Evolutionary conservation across 2,329 filamentous ascomycete species (phyloP).

Genomic region (Leptosphaerulina australis): DNA sequence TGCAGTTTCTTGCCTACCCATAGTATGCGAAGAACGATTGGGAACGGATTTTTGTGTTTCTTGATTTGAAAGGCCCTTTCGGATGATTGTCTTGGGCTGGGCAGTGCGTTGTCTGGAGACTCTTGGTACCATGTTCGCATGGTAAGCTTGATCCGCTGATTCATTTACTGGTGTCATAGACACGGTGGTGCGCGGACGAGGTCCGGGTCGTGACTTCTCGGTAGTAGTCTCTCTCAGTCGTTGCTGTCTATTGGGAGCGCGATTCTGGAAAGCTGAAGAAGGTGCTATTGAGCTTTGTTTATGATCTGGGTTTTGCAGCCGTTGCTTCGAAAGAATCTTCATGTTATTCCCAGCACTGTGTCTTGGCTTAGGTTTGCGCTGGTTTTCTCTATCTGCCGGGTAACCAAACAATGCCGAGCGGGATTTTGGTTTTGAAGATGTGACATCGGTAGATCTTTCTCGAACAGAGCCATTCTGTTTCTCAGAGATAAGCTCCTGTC

Average conservation of each 20-base stretch:
- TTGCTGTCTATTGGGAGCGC: background rate
- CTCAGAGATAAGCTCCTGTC: background rate
- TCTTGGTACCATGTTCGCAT: background rate
- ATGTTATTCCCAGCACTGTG: background rate
- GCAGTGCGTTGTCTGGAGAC: background rate
- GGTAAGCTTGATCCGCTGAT: background rate
- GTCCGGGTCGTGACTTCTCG: background rate
- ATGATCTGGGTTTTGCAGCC: background rate
- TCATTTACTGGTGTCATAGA: background rate
- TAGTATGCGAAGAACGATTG: too few relatives aligned
- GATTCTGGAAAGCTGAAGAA: background rate
- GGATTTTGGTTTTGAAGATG: background rate
- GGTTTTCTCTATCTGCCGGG: conserved; percentile 5
- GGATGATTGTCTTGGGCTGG: background rate
- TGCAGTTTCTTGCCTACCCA: too few relatives aligned
- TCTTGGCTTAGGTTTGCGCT: background rate
- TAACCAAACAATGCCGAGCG: conserved; percentile 9
- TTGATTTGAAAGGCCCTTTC: background rate
- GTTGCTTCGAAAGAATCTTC: background rate
- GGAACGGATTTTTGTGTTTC: background rate
- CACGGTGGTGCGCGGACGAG: background rate
- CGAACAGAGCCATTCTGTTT: background rate
- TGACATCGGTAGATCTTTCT: background rate
- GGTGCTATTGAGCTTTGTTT: background rate
- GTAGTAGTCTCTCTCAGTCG: background rate